Conservation (phyloP, 257 asterid species). For the Scutellaria galericulata region DNA sequence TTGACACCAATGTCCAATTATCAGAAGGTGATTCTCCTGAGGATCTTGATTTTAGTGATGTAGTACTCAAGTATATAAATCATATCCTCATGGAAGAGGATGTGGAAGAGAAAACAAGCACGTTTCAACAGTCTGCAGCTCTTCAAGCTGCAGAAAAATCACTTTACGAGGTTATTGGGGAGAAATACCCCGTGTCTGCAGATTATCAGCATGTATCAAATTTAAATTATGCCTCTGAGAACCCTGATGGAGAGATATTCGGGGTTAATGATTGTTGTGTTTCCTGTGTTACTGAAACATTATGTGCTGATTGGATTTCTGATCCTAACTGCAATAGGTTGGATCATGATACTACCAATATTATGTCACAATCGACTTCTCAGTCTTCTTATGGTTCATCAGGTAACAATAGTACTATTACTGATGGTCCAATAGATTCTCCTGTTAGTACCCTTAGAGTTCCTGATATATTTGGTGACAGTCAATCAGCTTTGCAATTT, state of each 20-base stretch:
- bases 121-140: slow-evolving; percentile 76
- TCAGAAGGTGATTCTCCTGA: slow-evolving; percentile 48
- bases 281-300: background rate
- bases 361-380: slow-evolving; percentile 39
- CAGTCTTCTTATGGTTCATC: slow-evolving; percentile 51
- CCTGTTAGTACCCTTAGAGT: slow-evolving; percentile 57
- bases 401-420: slow-evolving; percentile 45
- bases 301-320: slow-evolving; percentile 54
- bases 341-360: slow-evolving; percentile 30
- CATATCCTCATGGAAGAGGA: slow-evolving; percentile 83
- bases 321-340: slow-evolving; percentile 16
- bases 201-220: slow-evolving; percentile 40
- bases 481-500: slow-evolving; percentile 62
- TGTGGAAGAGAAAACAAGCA: slow-evolving; percentile 67
- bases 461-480: slow-evolving; percentile 58
- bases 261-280: slow-evolving; percentile 31
- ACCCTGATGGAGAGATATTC: slow-evolving; percentile 31
- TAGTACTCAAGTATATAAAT: slow-evolving; percentile 63
- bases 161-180: slow-evolving; percentile 69
- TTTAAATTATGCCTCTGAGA: slow-evolving; percentile 29
- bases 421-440: slow-evolving; percentile 57
- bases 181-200: slow-evolving; percentile 46
- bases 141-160: slow-evolving; percentile 84
- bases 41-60: slow-evolving; percentile 78
- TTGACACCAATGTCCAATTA: slow-evolving; percentile 35